A percentile compares a stretch with the other conserved stretches of the same genome.
Conservation (phyloP, 2,329 filamentous ascomycete species). For the Coniochaeta hoffmannii region DNA sequence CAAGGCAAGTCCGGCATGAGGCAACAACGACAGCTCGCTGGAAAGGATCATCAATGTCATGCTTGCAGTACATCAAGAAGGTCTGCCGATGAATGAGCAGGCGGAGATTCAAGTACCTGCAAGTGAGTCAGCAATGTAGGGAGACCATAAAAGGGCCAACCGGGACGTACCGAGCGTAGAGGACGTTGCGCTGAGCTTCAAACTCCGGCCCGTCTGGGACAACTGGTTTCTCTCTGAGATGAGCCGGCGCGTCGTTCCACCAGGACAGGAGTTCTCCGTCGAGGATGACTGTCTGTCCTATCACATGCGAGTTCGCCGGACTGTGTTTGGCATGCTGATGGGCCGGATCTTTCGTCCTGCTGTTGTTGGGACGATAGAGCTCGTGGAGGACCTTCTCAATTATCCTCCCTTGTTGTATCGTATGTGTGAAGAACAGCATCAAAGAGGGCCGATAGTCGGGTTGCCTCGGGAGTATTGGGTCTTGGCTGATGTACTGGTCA, state of each 20-base stretch:
- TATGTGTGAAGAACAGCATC: constrained; percentile 5
- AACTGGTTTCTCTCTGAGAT: constrained; percentile 4
- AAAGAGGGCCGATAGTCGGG: constrained; percentile 7
- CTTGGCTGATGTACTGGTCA: constrained; percentile 9
- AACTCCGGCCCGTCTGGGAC: constrained; percentile 6
- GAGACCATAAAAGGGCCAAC: too few species aligned
- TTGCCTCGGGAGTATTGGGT: constrained; percentile 4
- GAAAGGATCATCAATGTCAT: constrained; percentile 5
- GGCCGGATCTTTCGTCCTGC: background rate
- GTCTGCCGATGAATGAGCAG: constrained; percentile 7
- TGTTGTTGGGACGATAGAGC: constrained; percentile 5
- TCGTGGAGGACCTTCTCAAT: constrained; percentile 6
- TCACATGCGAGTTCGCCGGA: background rate
- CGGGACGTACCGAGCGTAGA: background rate
- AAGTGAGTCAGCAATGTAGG: background rate
- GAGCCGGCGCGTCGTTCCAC: constrained; percentile 4
- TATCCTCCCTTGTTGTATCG: constrained; percentile 5
- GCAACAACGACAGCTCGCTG: constrained; percentile 6
- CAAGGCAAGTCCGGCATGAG: constrained; percentile 3
- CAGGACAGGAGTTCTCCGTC: constrained; percentile 5
- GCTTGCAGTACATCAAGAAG: constrained; percentile 7
- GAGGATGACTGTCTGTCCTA: constrained; percentile 5
- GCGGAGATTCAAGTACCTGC: constrained; percentile 5
- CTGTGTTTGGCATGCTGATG: background rate
- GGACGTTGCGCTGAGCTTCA: constrained; percentile 6